Conservation (phyloP, 2,329 filamentous ascomycete species). For the Pseudogymnoascus sp. region DNA sequence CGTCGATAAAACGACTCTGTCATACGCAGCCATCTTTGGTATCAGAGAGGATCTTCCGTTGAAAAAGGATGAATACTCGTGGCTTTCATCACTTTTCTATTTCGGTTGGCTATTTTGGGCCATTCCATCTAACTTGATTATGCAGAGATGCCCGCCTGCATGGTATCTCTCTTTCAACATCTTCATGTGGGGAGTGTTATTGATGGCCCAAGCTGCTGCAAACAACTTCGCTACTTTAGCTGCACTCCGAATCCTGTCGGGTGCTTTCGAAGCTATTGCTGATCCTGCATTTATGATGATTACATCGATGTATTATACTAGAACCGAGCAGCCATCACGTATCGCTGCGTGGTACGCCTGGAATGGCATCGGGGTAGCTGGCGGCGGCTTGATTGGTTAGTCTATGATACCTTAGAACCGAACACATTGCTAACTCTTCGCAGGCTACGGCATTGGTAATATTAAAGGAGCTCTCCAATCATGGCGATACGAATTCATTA, state of each 20-base stretch:
- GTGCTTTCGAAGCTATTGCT: conserved; percentile 18
- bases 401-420: conserved; percentile 8
- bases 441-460: conserved; percentile 22
- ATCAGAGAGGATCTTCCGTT: conserved; percentile 44
- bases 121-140: conserved; percentile 20
- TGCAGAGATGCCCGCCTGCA: conserved; percentile 27
- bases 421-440: conserved; percentile 16
- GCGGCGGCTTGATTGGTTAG: conserved; percentile 8
- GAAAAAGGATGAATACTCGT: neutral
- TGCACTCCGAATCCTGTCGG: conserved; percentile 20
- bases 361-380: conserved; percentile 15
- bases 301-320: conserved; percentile 27
- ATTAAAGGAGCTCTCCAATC: conserved; percentile 12
- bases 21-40: conserved; percentile 51
- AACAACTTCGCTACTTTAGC: conserved; percentile 15
- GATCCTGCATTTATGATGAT: conserved; percentile 26
- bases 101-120: conserved; percentile 26
- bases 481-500: conserved; percentile 16
- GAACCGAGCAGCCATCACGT: conserved; percentile 26
- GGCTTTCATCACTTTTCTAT: neutral
- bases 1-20: conserved; percentile 42
- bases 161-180: conserved; percentile 20
- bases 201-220: conserved; percentile 9
- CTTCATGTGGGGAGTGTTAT: conserved; percentile 1
- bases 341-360: conserved; percentile 18